Conservation (phyloP, 305 asterid species). For the Fraxinus greggii region DNA sequence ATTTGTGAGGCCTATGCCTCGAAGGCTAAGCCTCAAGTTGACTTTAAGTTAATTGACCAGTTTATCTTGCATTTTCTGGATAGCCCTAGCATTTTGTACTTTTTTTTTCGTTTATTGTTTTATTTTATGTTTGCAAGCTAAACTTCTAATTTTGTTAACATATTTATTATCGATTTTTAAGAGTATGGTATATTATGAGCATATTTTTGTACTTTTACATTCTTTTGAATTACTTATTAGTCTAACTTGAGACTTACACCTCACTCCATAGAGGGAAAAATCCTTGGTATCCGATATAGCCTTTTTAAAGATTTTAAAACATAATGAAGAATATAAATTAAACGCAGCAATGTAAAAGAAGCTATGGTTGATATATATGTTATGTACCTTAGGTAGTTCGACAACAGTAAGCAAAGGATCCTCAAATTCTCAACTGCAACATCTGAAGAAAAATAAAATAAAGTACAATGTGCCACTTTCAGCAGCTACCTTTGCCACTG, state of each 20-base stretch:
- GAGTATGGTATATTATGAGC: background rate
- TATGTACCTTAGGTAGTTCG: background rate
- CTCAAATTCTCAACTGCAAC: conserved; percentile 1
- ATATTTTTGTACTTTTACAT: background rate
- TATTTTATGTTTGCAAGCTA: background rate
- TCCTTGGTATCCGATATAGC: background rate
- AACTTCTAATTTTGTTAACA: background rate
- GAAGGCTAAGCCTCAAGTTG: background rate
- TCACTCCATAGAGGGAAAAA: background rate
- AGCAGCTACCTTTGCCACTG: conserved; percentile 44
- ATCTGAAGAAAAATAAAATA: background rate
- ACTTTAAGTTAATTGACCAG: background rate
- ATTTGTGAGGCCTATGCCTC: background rate
- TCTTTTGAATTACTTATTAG: background rate
- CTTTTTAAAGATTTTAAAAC: background rate
- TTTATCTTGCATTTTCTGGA: background rate
- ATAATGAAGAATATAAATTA: background rate
- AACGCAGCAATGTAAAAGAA: background rate
- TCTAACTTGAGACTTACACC: background rate
- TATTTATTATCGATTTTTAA: background rate
- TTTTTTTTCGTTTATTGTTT: background rate
- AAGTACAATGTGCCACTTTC: background rate
- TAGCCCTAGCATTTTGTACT: background rate
- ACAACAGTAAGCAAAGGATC: background rate
- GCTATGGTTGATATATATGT: background rate